phyloP scores from a whole-genome alignment of 1,284 basidiomycete species.

The Baeospora myosura region DNA sequence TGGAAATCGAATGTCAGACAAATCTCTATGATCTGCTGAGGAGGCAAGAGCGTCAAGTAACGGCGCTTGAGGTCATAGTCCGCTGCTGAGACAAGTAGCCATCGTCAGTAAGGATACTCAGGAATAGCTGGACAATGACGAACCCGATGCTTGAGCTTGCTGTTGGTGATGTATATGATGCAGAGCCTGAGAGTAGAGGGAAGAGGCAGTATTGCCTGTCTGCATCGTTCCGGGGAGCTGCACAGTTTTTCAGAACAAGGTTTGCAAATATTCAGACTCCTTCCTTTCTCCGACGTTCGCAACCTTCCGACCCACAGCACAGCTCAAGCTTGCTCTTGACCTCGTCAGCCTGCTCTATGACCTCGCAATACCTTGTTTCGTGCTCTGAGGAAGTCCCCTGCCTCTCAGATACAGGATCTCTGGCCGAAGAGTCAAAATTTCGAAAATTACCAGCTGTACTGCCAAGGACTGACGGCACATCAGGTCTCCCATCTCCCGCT shows the following conservation, averaged over 20 bases:
- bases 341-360: too few species aligned
- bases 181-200: conserved; percentile 4
- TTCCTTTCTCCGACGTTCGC: too few species aligned
- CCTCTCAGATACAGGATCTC: too few species aligned
- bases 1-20: conserved; percentile 65
- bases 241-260: conserved; percentile 52
- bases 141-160: conserved; percentile 6
- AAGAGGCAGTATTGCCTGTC: conserved; percentile 16
- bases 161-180: conserved; percentile 11
- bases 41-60: conserved; percentile 59
- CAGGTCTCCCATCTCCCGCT: too few species aligned
- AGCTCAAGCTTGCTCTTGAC: too few species aligned
- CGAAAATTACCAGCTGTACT: too few species aligned
- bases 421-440: too few species aligned
- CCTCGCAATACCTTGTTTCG: too few species aligned
- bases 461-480: too few species aligned
- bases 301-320: too few species aligned
- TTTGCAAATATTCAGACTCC: conserved; percentile 28
- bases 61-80: conserved; percentile 57
- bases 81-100: conserved; percentile 11
- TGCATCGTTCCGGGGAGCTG: conserved; percentile 45
- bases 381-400: too few species aligned
- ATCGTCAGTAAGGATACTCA: not conserved
- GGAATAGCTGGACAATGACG: not conserved
- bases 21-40: conserved; percentile 66